Evolutionary conservation across 352 stramenopile genomes (phyloP).

Genomic region (Pythium coloratum): DNA sequence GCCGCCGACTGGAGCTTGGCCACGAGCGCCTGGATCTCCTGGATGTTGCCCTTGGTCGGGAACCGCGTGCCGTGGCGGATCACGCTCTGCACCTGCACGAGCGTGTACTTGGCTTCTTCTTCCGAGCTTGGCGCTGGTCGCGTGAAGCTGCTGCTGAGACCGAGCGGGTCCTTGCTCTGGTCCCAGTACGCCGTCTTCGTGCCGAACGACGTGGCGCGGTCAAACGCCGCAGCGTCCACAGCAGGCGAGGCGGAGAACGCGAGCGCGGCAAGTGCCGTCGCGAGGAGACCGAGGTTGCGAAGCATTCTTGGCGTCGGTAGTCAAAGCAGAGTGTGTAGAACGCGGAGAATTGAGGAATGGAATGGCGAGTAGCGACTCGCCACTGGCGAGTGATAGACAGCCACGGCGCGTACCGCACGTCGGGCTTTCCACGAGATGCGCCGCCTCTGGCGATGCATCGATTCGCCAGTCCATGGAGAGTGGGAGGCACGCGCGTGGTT

Average conservation of each 20-base stretch:
- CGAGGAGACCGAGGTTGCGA: too few species aligned
- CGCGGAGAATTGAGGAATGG: too few species aligned
- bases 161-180: slow-evolving; percentile 16
- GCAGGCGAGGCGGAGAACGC: neutral
- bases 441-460: too few species aligned
- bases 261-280: neutral
- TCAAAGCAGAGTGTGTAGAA: too few species aligned
- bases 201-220: slow-evolving; percentile 21
- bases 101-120: slow-evolving; percentile 18
- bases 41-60: slow-evolving; percentile 51
- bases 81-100: slow-evolving; percentile 28
- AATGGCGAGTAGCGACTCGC: too few species aligned
- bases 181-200: slow-evolving; percentile 32
- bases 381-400: too few species aligned
- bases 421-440: too few species aligned
- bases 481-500: too few species aligned
- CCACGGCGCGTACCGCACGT: too few species aligned
- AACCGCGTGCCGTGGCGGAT: slow-evolving; percentile 36
- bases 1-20: slow-evolving; percentile 32
- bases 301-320: too few species aligned
- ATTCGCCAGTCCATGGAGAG: too few species aligned
- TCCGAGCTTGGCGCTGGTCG: neutral
- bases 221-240: slow-evolving; percentile 4
- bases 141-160: neutral
- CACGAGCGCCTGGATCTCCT: slow-evolving; percentile 49